Percentiles rank a stretch among this genome's conserved stretches.
Conservation (phyloP, 371 early-diverging fungal genomes). For the Cokeromyces recurvatus region DNA sequence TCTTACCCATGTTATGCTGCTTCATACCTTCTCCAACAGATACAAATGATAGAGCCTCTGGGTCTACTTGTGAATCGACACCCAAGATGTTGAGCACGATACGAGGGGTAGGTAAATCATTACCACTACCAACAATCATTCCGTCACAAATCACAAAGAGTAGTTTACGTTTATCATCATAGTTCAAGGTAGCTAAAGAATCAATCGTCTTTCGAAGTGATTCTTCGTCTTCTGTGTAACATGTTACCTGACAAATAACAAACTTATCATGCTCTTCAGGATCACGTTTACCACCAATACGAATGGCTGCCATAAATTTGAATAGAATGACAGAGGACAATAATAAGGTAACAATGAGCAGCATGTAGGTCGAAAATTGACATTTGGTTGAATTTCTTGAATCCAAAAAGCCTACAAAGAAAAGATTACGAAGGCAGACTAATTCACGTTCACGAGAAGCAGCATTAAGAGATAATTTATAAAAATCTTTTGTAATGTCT, state of each 20-base stretch:
- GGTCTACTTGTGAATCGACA: conserved; percentile 41
- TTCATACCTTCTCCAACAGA: conserved; percentile 84
- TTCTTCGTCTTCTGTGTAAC: conserved; percentile 97
- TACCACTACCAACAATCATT: conserved; percentile 76
- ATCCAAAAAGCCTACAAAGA: conserved; percentile 88
- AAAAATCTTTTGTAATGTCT: conserved; percentile 63
- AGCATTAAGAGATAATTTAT: conserved; percentile 27
- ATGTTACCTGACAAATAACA: conserved; percentile 85
- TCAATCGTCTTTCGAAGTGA: conserved; percentile 91
- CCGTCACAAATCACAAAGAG: conserved; percentile 88
- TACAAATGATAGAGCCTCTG: conserved; percentile 70
- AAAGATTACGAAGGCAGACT: conserved; percentile 76
- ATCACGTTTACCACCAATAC: conserved; percentile 65
- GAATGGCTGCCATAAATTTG: conserved; percentile 90
- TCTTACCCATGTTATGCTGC: conserved; percentile 86
- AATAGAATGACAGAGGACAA: conserved; percentile 81
- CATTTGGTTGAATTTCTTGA: conserved; percentile 77
- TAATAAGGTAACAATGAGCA: conserved; percentile 72
- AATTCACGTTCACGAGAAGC: conserved; percentile 31
- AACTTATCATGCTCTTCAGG: conserved; percentile 91
- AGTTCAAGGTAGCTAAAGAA: conserved; percentile 81
- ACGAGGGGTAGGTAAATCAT: conserved; percentile 70
- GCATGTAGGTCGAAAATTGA: conserved; percentile 80
- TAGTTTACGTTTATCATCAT: conserved; percentile 94
- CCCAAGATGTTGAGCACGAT: conserved; percentile 73